Evolutionary conservation across 345 rosid species (phyloP).

Genomic region (Rubroshorea leprosula): DNA sequence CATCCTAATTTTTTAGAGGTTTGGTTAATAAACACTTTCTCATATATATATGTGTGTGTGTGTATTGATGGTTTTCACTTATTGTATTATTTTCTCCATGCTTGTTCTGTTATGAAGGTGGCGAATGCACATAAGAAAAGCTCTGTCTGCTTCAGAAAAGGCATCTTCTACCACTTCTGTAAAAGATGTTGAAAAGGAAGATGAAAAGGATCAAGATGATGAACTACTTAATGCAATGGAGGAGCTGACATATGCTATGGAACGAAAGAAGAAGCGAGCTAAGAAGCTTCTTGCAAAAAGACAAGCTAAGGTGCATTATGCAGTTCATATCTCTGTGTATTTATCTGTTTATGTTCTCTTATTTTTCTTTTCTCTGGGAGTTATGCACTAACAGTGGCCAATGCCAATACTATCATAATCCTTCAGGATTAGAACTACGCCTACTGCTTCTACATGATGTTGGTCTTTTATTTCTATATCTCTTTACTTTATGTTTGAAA

Average conservation of each 20-base stretch:
- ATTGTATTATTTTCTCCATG: slow-evolving; percentile 1
- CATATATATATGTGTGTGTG: too few relatives aligned
- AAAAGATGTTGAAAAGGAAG: slow-evolving; percentile 35
- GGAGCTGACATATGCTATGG: slow-evolving; percentile 67
- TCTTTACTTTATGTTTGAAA: too few relatives aligned
- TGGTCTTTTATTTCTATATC: too few relatives aligned
- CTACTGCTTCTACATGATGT: too few relatives aligned
- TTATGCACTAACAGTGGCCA: too few relatives aligned
- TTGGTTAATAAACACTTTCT: too few relatives aligned
- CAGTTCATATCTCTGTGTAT: not conserved
- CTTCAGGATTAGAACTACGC: too few relatives aligned
- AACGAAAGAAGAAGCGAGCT: slow-evolving; percentile 67
- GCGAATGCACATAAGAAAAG: slow-evolving; percentile 81
- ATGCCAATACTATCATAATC: too few relatives aligned
- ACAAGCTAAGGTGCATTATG: slow-evolving; percentile 59
- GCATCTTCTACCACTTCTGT: slow-evolving; percentile 30
- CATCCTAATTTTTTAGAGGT: too few relatives aligned
- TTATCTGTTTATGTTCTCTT: not conserved
- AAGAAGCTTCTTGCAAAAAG: slow-evolving; percentile 73
- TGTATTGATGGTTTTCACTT: not conserved
- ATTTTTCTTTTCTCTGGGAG: not conserved
- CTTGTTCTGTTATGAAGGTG: slow-evolving; percentile 45
- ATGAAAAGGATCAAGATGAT: slow-evolving; percentile 70
- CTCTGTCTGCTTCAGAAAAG: slow-evolving; percentile 61
- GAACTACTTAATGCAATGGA: slow-evolving; percentile 88